A percentile compares a stretch with the other conserved stretches of the same genome.
Evolutionary conservation across 2,329 filamentous ascomycete species (phyloP).

Genomic region (Dryadomyces quercivorus): DNA sequence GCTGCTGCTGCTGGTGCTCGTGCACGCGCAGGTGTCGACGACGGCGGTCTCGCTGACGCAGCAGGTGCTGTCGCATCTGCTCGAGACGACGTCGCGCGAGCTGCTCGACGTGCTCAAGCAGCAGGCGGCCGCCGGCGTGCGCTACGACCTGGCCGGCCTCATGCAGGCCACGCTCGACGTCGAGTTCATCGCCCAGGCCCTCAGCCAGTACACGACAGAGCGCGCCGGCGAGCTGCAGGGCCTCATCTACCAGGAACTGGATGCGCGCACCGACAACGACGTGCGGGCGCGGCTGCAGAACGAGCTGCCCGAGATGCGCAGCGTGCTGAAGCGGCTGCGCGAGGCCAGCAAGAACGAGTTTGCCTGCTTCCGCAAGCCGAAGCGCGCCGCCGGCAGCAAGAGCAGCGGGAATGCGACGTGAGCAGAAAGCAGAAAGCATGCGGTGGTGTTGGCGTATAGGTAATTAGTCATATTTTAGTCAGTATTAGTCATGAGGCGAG

Average conservation of each 20-base stretch:
- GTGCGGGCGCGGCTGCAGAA: constrained; percentile 69
- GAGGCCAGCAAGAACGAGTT: constrained; percentile 79
- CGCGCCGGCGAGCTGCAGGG: constrained; percentile 70
- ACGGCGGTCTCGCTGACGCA: constrained; percentile 64
- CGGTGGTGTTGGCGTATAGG: too few species aligned
- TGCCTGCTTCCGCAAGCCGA: constrained; percentile 64
- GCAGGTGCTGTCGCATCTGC: constrained; percentile 73
- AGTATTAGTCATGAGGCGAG: not conserved
- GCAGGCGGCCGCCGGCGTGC: constrained; percentile 26
- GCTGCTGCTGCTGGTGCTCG: constrained; percentile 73
- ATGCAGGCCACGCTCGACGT: constrained; percentile 98
- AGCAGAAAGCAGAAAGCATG: not conserved
- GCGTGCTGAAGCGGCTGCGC: constrained; percentile 69
- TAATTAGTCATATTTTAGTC: not conserved
- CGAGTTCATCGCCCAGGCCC: constrained; percentile 89
- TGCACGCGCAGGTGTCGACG: constrained; percentile 81
- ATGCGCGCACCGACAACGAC: constrained; percentile 78
- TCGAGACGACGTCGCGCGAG: constrained; percentile 68
- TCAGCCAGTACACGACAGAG: constrained; percentile 81
- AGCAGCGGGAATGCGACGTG: not conserved
- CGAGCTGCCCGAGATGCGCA: constrained; percentile 82
- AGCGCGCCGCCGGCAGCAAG: constrained; percentile 20
- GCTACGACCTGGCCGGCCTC: constrained; percentile 66
- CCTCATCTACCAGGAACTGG: constrained; percentile 78
- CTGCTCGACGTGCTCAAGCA: constrained; percentile 71